Evolutionary conservation across 305 asterid species (phyloP), one percentile per base, ranked within the genome.

Genomic region (Solanum aculeatissimum): DNA sequence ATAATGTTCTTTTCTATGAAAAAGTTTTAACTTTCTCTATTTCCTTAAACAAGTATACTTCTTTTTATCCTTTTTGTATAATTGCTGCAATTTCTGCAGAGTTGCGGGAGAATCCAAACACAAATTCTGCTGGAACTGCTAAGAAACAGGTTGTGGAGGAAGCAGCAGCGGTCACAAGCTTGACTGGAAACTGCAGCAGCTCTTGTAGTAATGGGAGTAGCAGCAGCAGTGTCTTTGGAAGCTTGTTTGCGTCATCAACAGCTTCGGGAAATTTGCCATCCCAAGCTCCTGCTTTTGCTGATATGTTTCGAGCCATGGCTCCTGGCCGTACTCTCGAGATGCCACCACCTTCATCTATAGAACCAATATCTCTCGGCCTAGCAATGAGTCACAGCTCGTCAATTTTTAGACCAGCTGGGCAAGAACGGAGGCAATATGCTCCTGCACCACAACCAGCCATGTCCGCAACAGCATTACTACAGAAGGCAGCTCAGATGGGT

Each of bases 401-500:
- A 3, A 86, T 91, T 65, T 94, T 94, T 14, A 94, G 90, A 65
- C 85, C 92, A 42, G 89, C 89, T 13, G 96, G 94, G 74, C 97
- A 91, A 88, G 97, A 93, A 42, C 91, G 88, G 1, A 86, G 96
- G 91, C 98, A 95, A 86, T 95, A 95, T 74, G 91, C 93, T 42
- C 90, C 91, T 0, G 84, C 92, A 45, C 91, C 95, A 8, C 97
- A 88, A 82, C 97, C 98, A 6, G 93, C 95, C 13, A 90, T 96
- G 90, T 94, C 99, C 4, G 99, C 99, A 23, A 96, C 99, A 14
- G 98, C 99, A 38, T 89, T 96, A 87, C 91, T 96, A 23, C 99
- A 94, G 79, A 96, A 94, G 91, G 98, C 98, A 63, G 98, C 98
- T 87, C 95, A 94, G 88, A 94, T 94, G 90, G 98, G 98, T 29